A percentile compares a stretch with the other conserved stretches of the same genome.
phyloP scores from a whole-genome alignment of 2,329 filamentous ascomycete genomes.

The Aspergillus glaucus region DNA sequence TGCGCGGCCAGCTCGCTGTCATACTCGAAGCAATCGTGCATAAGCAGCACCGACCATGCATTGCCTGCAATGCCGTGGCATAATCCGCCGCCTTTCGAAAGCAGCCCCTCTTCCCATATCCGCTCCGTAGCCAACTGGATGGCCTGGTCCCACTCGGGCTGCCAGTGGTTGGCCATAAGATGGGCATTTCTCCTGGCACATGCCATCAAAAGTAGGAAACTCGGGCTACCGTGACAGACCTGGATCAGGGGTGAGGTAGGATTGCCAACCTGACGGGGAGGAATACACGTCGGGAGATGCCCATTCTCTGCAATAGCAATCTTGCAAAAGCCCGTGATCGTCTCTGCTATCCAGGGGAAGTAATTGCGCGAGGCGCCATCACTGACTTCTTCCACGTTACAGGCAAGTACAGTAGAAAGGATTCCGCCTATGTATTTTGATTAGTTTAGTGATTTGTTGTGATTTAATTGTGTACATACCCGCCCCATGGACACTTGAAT shows the following conservation, averaged over 20 bases:
- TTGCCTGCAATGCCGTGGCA: constrained; percentile 40
- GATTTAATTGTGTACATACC: constrained; percentile 5
- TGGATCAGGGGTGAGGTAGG: constrained; percentile 31
- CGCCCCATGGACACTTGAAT: constrained; percentile 23
- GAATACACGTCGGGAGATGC: constrained; percentile 34
- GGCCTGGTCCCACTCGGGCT: constrained; percentile 34
- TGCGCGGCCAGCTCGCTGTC: constrained; percentile 13
- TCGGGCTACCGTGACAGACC: constrained; percentile 37
- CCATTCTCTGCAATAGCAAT: constrained; percentile 29
- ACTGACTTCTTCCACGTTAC: constrained; percentile 24
- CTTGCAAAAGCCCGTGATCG: constrained; percentile 31
- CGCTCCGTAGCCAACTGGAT: constrained; percentile 25
- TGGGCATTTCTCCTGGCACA: constrained; percentile 23
- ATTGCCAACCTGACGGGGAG: constrained; percentile 16
- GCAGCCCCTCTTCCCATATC: constrained; percentile 37
- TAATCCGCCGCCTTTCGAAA: constrained; percentile 36
- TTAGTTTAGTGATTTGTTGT: background rate
- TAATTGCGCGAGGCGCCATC: constrained; percentile 15
- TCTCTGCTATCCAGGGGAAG: constrained; percentile 28
- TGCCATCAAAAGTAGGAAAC: constrained; percentile 30
- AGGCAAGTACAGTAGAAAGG: constrained; percentile 31
- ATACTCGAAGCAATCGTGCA: constrained; percentile 34
- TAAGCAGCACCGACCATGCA: constrained; percentile 32
- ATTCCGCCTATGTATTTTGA: constrained; percentile 27
- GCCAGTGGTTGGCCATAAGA: constrained; percentile 26